These are phyloP conservation scores for Metschnikowia bowlesiae DNA, from an alignment of 805 yeast genomes.

Conservation along the genomic window DNA sequence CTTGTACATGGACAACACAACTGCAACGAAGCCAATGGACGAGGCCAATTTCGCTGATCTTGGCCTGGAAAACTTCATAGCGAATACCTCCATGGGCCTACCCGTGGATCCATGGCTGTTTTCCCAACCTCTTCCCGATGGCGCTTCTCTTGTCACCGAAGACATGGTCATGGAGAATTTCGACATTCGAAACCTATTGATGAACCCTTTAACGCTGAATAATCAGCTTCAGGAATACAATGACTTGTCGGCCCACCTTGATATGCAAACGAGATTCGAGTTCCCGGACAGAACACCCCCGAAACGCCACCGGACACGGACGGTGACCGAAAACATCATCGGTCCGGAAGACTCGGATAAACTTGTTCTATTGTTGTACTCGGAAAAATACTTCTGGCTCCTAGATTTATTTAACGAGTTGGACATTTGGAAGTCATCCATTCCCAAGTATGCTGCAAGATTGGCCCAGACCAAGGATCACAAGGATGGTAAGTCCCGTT, in stretches of 20 bases:
- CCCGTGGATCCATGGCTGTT: slow-evolving; percentile 2
- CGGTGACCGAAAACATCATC: not conserved
- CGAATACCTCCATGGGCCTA: not conserved
- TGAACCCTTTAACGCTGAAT: slow-evolving; percentile 15
- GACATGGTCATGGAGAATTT: slow-evolving; percentile 17
- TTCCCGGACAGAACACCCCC: not conserved
- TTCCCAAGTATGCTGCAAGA: slow-evolving; percentile 32
- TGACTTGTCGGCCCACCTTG: not conserved
- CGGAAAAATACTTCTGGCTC: slow-evolving; percentile 36
- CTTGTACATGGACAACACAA: not conserved
- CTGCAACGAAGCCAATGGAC: not conserved
- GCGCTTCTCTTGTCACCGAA: not conserved
- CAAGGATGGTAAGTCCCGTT: slow-evolving; percentile 5
- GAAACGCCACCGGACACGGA: not conserved
- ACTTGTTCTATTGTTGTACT: slow-evolving; percentile 25
- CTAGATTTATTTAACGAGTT: slow-evolving; percentile 39
- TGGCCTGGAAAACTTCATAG: slow-evolving; percentile 1
- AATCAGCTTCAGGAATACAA: slow-evolving; percentile 2
- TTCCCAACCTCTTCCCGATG: not conserved
- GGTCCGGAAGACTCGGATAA: slow-evolving; percentile 11
- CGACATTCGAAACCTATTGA: slow-evolving; percentile 24
- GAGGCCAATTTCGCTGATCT: not conserved
- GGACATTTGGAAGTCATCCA: slow-evolving; percentile 32
- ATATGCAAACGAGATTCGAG: not conserved
- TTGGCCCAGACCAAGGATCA: slow-evolving; percentile 7